phyloP scores from a whole-genome alignment of 495 filamentous ascomycete species.

The Penicillium egyptiacum region DNA sequence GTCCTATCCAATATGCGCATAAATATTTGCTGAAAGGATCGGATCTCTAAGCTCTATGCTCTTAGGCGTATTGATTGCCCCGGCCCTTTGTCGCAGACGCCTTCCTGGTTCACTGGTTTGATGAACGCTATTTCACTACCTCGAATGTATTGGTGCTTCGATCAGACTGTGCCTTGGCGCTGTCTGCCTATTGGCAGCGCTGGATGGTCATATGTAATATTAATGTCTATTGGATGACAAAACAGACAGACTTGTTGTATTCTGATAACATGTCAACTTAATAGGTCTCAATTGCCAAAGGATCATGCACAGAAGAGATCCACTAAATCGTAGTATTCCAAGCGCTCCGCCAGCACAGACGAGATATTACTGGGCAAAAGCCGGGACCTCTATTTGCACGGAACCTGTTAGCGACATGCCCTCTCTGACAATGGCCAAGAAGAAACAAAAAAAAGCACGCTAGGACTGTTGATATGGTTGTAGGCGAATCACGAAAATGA shows the following conservation, averaged over 20 bases:
- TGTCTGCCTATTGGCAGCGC: background rate
- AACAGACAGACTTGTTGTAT: background rate
- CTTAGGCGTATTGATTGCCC: too few species aligned
- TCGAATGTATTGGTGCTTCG: background rate
- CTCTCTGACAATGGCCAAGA: background rate
- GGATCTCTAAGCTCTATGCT: too few species aligned
- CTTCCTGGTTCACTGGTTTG: too few species aligned
- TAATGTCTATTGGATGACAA: constrained; percentile 3
- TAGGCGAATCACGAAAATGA: constrained; percentile 67
- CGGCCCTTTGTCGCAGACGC: too few species aligned
- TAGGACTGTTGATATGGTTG: background rate
- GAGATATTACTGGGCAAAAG: background rate
- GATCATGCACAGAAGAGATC: background rate
- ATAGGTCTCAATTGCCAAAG: background rate
- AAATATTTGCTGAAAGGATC: too few species aligned
- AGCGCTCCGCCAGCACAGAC: background rate
- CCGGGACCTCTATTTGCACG: background rate
- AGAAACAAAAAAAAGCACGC: background rate
- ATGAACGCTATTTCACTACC: too few species aligned
- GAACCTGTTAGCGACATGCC: background rate
- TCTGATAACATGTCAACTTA: background rate
- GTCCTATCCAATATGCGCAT: too few species aligned
- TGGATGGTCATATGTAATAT: constrained; percentile 6
- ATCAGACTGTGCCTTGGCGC: background rate
- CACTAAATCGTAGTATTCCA: background rate